Evolutionary conservation across 306 rosid species (phyloP).

Genomic region (Gynostemma pentaphyllum): DNA sequence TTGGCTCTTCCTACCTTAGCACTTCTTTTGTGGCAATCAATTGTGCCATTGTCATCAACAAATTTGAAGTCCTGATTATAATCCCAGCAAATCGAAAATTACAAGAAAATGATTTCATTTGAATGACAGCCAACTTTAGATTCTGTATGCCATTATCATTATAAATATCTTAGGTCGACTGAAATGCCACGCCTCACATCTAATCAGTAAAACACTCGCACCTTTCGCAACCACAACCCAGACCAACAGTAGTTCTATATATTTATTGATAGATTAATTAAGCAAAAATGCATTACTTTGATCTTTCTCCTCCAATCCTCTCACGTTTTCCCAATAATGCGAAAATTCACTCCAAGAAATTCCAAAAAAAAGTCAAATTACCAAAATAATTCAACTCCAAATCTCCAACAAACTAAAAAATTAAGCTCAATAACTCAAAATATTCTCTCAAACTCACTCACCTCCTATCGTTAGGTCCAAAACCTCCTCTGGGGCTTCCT

Average conservation of each 20-base stretch:
- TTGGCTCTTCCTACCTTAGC: neutral
- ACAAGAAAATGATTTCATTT: neutral
- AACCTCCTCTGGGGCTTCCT: slow-evolving; percentile 80
- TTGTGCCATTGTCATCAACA: neutral
- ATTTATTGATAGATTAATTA: too few species aligned
- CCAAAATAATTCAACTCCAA: neutral
- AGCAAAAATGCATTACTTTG: too few species aligned
- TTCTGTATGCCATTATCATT: neutral
- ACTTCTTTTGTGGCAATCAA: neutral
- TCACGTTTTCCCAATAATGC: too few species aligned
- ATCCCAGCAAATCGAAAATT: neutral
- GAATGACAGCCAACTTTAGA: neutral
- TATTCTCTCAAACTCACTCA: slow-evolving; percentile 5
- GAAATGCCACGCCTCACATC: too few species aligned
- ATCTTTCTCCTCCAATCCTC: too few species aligned
- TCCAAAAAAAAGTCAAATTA: neutral
- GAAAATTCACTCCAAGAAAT: too few species aligned
- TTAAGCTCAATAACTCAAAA: neutral
- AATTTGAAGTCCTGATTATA: neutral
- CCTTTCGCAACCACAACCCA: too few species aligned
- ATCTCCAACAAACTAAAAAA: neutral
- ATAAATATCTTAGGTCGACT: neutral
- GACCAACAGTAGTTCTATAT: too few species aligned
- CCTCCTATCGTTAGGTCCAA: slow-evolving; percentile 75
- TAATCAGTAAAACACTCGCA: too few species aligned